phyloP scores from a whole-genome alignment of 2,329 filamentous ascomycete species.

The Metarhizium guizhouense region DNA sequence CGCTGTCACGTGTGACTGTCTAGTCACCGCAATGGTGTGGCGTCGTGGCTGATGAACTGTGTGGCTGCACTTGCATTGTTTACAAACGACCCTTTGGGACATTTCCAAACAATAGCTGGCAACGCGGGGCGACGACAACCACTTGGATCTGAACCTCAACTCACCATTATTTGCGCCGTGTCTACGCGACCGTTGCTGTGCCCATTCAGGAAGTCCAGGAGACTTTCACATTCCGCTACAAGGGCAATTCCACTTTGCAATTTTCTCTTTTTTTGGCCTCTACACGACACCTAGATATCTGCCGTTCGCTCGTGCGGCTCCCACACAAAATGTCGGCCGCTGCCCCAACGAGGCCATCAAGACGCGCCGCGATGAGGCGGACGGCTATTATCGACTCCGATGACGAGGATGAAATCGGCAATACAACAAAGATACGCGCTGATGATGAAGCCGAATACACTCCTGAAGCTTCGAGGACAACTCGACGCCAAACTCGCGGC shows the following conservation, averaged over 20 bases:
- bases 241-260: not conserved
- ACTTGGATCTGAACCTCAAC: conserved; percentile 3
- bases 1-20: conserved; percentile 13
- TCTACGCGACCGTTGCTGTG: conserved; percentile 1
- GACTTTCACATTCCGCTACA: not conserved
- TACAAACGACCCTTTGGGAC: conserved; percentile 29
- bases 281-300: not conserved
- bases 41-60: not conserved
- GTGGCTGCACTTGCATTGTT: conserved; percentile 22
- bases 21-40: not conserved
- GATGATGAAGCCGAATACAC: conserved; percentile 71
- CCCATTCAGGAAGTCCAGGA: not conserved
- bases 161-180: not conserved
- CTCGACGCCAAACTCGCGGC: conserved; percentile 39
- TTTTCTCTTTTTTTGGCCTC: not conserved
- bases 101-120: conserved; percentile 26
- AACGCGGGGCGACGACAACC: conserved; percentile 12
- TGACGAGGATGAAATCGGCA: conserved; percentile 58
- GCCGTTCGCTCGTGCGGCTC: not conserved
- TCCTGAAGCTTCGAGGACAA: conserved; percentile 54
- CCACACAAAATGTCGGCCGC: conserved; percentile 19
- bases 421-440: conserved; percentile 42
- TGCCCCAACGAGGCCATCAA: conserved; percentile 26
- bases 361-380: conserved; percentile 49
- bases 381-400: conserved; percentile 73